Evolutionary conservation across 1,284 basidiomycete genomes (phyloP), one percentile per base, ranked within the genome.

Genomic region (Tilletiopsis washingtonensis): DNA sequence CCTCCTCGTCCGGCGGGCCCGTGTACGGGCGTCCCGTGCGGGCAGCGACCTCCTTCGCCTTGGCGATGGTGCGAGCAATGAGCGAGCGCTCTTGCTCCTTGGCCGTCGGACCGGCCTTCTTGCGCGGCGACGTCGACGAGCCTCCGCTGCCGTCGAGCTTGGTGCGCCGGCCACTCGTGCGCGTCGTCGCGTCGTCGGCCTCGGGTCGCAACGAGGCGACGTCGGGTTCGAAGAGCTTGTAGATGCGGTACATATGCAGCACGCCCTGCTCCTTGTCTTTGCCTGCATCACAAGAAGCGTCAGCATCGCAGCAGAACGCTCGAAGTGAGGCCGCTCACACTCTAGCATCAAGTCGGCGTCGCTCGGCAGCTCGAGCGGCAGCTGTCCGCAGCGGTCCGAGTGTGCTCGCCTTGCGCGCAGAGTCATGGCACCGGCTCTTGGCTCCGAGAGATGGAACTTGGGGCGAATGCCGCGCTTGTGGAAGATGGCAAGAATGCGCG

Each of bases 221-320:
- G 19, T 79, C 79, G 24, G 88, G 84, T 11, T 81, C 79, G 45
- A 82, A 76, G 5, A 91, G 73, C 40, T 76, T 76, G 21, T 93
- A 91, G 40, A 87, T 82, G 55, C 88, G 76, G 67, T 87, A 84
- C 36, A 93, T 71, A 58, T 91, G 82, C 48, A 94, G 79, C 5
- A 94, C 89, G 5, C 88, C 89, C 71, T 93, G 90, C 74, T 93
- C 90, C 75, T 91, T 89, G 72, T 88, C 86, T 72, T 90, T 88
- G 6, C 85, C 85, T n/a, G n/a, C n/a, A n/a, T n/a, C n/a, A n/a
- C n/a, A n/a, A n/a, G n/a, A n/a, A n/a, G n/a, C n/a, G n/a, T n/a
- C n/a, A n/a, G n/a, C n/a, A n/a, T n/a, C n/a, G n/a, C n/a, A n/a
- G n/a, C n/a, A n/a, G n/a, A n/a, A n/a, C n/a, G n/a, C n/a, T n/a